These are phyloP conservation scores for Chrysoporthe austroafricana DNA, from an alignment of 2,329 filamentous ascomycete species.

Conservation along the genomic window DNA sequence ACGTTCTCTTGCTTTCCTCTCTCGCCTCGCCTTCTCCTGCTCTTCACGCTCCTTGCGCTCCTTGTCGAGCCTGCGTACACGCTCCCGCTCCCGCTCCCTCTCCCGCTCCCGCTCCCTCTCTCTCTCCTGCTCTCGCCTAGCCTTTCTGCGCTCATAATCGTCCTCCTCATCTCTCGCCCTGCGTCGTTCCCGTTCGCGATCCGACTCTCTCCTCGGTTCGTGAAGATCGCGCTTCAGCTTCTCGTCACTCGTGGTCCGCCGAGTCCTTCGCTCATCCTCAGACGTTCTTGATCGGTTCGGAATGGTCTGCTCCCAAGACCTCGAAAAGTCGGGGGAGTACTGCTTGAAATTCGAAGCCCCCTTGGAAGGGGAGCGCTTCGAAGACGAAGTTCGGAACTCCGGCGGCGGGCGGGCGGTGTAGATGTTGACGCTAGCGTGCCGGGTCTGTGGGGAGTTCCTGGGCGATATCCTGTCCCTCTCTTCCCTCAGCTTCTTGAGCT, in stretches of 20 bases:
- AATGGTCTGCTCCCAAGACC: constrained; percentile 55
- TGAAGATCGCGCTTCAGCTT: constrained; percentile 34
- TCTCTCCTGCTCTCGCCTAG: constrained; percentile 43
- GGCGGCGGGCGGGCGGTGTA: constrained; percentile 55
- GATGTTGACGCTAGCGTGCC: constrained; percentile 49
- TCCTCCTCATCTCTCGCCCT: constrained; percentile 36
- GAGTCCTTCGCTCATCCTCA: constrained; percentile 47
- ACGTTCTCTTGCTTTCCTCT: constrained; percentile 31
- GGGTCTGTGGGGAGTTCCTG: constrained; percentile 44
- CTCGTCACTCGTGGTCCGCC: constrained; percentile 53
- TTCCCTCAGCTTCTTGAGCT: constrained; percentile 67
- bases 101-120: constrained; percentile 43
- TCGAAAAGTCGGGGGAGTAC: constrained; percentile 35
- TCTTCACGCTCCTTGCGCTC: constrained; percentile 15
- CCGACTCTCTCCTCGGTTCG: constrained; percentile 29
- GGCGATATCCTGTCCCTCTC: constrained; percentile 48
- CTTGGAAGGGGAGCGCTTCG: constrained; percentile 34
- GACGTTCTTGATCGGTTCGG: constrained; percentile 39
- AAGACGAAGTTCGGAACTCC: constrained; percentile 36
- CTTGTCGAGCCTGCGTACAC: not conserved
- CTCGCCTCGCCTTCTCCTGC: constrained; percentile 12
- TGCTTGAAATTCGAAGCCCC: constrained; percentile 39
- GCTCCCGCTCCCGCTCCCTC: constrained; percentile 41
- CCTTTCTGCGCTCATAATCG: constrained; percentile 26
- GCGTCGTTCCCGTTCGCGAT: constrained; percentile 34